Evolutionary conservation across 306 rosid genomes (phyloP).

Genomic region (Neltuma alba): DNA sequence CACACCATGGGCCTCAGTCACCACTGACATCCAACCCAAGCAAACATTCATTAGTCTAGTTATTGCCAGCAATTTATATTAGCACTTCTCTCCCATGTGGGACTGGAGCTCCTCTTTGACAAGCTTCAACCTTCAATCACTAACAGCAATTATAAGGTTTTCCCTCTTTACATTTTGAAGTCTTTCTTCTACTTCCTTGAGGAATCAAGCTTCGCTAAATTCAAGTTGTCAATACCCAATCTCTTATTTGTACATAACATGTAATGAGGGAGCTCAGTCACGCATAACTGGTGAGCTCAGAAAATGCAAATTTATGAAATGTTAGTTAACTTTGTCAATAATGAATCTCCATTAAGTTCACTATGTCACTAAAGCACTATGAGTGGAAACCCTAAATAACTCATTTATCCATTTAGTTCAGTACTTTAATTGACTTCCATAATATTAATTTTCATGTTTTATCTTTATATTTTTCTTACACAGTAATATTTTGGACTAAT

Average conservation of each 20-base stretch:
- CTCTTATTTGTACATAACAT: background rate
- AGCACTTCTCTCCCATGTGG: background rate
- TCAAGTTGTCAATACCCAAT: background rate
- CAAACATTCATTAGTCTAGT: background rate
- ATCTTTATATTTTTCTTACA: background rate
- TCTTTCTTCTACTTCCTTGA: conserved; percentile 32
- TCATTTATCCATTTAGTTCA: background rate
- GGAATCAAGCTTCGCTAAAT: background rate
- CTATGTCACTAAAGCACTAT: background rate
- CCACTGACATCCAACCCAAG: background rate
- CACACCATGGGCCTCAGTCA: background rate
- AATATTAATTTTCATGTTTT: background rate
- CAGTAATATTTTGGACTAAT: background rate
- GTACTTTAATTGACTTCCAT: background rate
- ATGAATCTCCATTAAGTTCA: background rate
- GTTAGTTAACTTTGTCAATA: background rate
- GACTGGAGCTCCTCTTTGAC: background rate
- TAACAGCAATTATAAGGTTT: conserved; percentile 52
- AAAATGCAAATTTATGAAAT: background rate
- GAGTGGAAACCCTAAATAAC: background rate
- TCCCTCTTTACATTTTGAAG: conserved; percentile 47
- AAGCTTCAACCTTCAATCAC: background rate
- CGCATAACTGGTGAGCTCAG: background rate
- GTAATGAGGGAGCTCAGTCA: background rate
- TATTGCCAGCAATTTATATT: background rate